Percentiles rank a stretch among this genome's conserved stretches.
phyloP scores from a whole-genome alignment of 148 eudicot genomes.

The Bassia scoparia region DNA sequence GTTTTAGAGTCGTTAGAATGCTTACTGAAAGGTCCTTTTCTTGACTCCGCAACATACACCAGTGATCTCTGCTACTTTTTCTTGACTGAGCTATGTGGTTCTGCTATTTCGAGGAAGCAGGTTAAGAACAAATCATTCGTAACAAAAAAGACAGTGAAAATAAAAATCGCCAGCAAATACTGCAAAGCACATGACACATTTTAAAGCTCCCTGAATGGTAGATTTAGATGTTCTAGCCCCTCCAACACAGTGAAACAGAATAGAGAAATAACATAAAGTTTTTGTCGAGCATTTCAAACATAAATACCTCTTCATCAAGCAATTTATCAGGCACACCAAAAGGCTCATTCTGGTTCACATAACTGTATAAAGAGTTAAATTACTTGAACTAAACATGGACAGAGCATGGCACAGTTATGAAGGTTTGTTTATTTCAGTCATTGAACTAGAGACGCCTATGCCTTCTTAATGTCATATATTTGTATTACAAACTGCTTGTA shows the following conservation, averaged over 20 bases:
- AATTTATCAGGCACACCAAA: neutral
- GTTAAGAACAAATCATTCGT: neutral
- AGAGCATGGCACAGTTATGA: neutral
- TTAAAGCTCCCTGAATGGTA: neutral
- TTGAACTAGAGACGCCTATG: neutral
- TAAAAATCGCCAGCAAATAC: neutral
- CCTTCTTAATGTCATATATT: neutral
- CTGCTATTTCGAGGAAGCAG: conserved; percentile 27
- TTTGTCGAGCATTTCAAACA: neutral
- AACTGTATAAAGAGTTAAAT: too few species aligned
- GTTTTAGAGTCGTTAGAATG: conserved; percentile 8
- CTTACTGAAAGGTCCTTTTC: conserved; percentile 74
- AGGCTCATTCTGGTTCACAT: neutral
- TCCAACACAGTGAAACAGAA: neutral
- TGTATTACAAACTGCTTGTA: neutral
- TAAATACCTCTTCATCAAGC: neutral
- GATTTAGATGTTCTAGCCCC: neutral
- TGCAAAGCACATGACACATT: neutral
- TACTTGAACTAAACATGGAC: neutral
- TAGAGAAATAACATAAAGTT: neutral
- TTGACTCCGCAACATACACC: conserved; percentile 48
- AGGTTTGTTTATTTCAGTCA: neutral
- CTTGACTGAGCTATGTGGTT: conserved; percentile 38
- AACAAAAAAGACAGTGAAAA: neutral
- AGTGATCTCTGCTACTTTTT: conserved; percentile 41